Base-by-base conservation (phyloP, 306 rosid genomes). In the Gastrolobium bilobum region DNA sequence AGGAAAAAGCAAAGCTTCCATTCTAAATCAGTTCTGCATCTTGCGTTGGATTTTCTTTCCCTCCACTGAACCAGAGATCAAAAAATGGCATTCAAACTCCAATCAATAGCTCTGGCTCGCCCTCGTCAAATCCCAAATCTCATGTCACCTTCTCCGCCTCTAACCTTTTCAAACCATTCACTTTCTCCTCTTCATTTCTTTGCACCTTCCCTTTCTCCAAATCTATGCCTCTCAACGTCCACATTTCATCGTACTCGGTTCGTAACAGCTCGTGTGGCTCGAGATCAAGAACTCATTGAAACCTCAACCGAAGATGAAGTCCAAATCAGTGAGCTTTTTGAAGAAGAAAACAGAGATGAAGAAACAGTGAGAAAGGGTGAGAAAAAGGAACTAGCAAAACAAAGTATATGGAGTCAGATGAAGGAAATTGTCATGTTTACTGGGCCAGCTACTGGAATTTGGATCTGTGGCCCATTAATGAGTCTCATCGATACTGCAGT, bases 391-490 rank as follows among this genome's bases (percentile, higher is more conserved):
- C 60, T 91, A 70, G 90, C 54, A 54, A 73, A 72, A 4, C 86
- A 77, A 76, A 83, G 87, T 14, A 80, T 91, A 82, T 87, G 90
- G 93, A 60, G 4, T 52, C 99, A 94, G 81, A 83, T 92, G 78
- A 88, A 88, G 87, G 92, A 91, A 86, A 94, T 92, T 44, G 78
- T 84, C 0, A 79, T 60, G 79, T 91, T 94, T 59, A 86, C 93
- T 0, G 98, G 92, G 7, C 97, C 99, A 2, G 95, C 97, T 0
- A 85, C 90, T 1, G 99, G 90, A 13, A 87, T 94, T 78, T 94
- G 99, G 99, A 67, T 91, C 2, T 88, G 95, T 15, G 97, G 92
- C 40, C 99, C 97, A 2, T 73, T 92, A 7, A 91, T 92, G 99
- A 94, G 97, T 82, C 92, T 94, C 81, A 92, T 92, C 15, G 95